Evolutionary conservation across 2,329 filamentous ascomycete species (phyloP).

Genomic region (Ophiostoma sp.): DNA sequence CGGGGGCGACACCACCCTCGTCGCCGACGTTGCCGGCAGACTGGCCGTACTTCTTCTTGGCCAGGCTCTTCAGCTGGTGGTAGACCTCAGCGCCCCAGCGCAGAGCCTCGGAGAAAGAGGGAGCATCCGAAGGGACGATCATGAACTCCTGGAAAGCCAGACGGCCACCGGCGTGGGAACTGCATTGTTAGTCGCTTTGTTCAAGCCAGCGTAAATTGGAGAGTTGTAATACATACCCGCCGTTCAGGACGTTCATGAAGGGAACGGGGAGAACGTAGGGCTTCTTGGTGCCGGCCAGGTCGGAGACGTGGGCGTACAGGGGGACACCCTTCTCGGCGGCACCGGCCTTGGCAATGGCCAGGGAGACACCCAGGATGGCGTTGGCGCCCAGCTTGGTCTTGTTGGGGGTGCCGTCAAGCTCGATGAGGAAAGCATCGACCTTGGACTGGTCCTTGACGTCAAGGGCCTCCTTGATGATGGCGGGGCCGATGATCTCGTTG

Average conservation of each 20-base stretch:
- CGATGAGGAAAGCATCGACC: constrained; percentile 77
- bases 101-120: constrained; percentile 91
- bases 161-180: constrained; percentile 95
- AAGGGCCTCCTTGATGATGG: constrained; percentile 73
- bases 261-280: constrained; percentile 84
- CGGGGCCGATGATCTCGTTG: constrained; percentile 73
- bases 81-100: constrained; percentile 97
- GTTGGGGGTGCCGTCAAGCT: constrained; percentile 78
- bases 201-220: background rate
- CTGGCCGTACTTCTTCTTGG: constrained; percentile 99
- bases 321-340: constrained; percentile 84
- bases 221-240: constrained; percentile 43
- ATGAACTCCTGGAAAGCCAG: constrained; percentile 96
- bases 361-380: constrained; percentile 77
- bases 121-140: constrained; percentile 81
- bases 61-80: constrained; percentile 91
- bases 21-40: constrained; percentile 98
- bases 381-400: constrained; percentile 87
- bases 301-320: constrained; percentile 81
- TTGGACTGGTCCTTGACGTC: constrained; percentile 83
- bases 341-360: constrained; percentile 83
- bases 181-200: constrained; percentile 27
- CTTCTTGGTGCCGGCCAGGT: constrained; percentile 85
- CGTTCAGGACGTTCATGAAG: constrained; percentile 92
- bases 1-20: constrained; percentile 97